Evolutionary conservation across 176 grass and related monocot species (phyloP).

Genomic region (Carex kokanica): DNA sequence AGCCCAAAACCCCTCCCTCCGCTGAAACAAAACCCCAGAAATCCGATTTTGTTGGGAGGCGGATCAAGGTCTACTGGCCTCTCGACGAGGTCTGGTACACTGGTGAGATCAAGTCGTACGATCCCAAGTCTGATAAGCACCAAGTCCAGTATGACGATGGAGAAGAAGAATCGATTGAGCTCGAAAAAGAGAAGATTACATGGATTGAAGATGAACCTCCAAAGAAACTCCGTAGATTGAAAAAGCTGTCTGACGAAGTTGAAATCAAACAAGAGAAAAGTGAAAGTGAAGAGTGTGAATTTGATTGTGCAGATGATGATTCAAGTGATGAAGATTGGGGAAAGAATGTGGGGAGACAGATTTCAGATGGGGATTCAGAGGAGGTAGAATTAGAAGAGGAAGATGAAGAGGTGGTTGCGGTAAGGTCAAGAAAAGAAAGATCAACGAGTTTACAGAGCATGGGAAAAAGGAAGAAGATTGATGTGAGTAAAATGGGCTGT

Average conservation of each 20-base stretch:
- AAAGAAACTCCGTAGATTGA: constrained; percentile 73
- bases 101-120: constrained; percentile 56
- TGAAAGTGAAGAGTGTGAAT: constrained; percentile 13
- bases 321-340: constrained; percentile 65
- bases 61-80: constrained; percentile 82
- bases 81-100: constrained; percentile 78
- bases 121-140: constrained; percentile 40
- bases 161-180: constrained; percentile 69
- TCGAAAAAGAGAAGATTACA: constrained; percentile 60
- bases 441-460: constrained; percentile 8
- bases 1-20: not conserved
- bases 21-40: constrained; percentile 3
- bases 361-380: constrained; percentile 43
- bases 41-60: constrained; percentile 49
- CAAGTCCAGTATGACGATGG: constrained; percentile 65
- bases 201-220: constrained; percentile 42
- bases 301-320: constrained; percentile 36
- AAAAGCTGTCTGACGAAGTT: constrained; percentile 45
- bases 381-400: constrained; percentile 69
- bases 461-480: constrained; percentile 68
- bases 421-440: constrained; percentile 36
- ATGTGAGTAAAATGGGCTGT: constrained; percentile 56
- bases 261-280: constrained; percentile 6
- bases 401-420: constrained; percentile 38
- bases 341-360: constrained; percentile 46